Conservation (phyloP, 1,139 yeast genomes). For the Sugiyamaella castrensis region DNA sequence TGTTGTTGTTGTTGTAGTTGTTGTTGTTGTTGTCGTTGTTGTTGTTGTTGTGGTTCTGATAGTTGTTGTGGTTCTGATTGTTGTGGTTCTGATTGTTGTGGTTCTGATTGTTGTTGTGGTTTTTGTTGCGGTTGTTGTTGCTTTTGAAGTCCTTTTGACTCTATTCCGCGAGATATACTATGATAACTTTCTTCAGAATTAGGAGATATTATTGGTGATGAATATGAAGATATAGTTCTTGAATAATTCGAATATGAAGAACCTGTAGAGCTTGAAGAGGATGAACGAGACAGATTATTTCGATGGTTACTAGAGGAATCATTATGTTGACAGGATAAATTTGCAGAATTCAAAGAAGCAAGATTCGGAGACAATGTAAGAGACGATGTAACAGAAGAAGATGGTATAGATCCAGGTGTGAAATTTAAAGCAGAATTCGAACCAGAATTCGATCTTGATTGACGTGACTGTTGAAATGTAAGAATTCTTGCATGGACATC, state of each 20-base stretch:
- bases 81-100: background rate
- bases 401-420: constrained; percentile 11
- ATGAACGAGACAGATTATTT: constrained; percentile 13
- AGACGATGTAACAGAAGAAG: background rate
- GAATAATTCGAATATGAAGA: constrained; percentile 13
- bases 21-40: background rate
- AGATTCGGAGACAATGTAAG: constrained; percentile 10
- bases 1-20: background rate
- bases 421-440: constrained; percentile 19
- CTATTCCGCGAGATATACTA: background rate
- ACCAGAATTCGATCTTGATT: constrained; percentile 28
- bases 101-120: background rate
- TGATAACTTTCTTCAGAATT: constrained; percentile 13
- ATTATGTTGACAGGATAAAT: background rate
- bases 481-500: constrained; percentile 25
- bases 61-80: background rate
- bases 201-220: constrained; percentile 17
- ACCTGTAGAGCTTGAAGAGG: constrained; percentile 14
- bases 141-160: background rate
- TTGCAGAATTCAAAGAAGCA: background rate
- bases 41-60: background rate
- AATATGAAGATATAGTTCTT: constrained; percentile 14
- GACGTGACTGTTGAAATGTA: constrained; percentile 31
- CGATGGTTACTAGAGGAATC: background rate
- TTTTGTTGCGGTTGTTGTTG: background rate